These are phyloP conservation scores for Lindgomyces ingoldianus DNA, from an alignment of 495 filamentous ascomycete genomes.

Conservation along the genomic window DNA sequence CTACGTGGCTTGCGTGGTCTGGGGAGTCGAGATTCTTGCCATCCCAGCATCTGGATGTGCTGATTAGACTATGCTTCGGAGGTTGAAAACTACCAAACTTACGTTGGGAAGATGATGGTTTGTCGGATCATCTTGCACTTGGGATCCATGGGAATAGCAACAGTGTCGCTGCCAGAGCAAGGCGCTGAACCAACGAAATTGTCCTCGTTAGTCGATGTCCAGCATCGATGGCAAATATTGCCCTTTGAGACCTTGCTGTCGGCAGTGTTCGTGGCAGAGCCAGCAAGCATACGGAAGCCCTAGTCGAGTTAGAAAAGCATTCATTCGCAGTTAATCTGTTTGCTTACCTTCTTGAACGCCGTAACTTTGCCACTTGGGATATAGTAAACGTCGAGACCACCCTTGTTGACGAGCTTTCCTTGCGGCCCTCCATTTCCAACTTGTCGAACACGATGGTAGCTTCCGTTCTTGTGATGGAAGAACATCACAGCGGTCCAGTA, in stretches of 20 bases:
- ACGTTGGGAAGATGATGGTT: conserved; percentile 55
- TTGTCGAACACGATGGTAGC: conserved; percentile 30
- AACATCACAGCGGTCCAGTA: conserved; percentile 41
- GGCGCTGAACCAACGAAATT: conserved; percentile 32
- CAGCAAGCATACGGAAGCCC: conserved; percentile 37
- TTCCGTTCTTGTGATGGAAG: conserved; percentile 35
- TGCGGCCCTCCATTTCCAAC: conserved; percentile 34
- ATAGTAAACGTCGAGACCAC: conserved; percentile 38
- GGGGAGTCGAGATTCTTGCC: conserved; percentile 57
- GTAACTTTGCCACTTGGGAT: conserved; percentile 42
- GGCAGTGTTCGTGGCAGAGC: conserved; percentile 39
- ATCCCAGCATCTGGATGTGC: conserved; percentile 52
- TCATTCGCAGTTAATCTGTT: neutral
- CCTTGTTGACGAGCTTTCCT: conserved; percentile 36
- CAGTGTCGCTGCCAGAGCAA: conserved; percentile 32
- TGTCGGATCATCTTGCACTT: conserved; percentile 58
- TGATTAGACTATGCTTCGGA: neutral
- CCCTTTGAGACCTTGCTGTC: conserved; percentile 46
- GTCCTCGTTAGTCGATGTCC: conserved; percentile 49
- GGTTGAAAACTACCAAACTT: conserved; percentile 8
- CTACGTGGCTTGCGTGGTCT: conserved; percentile 54
- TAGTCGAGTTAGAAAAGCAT: neutral
- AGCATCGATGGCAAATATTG: conserved; percentile 51
- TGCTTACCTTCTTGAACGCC: conserved; percentile 33
- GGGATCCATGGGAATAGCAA: conserved; percentile 39